These are phyloP conservation scores for Petrea volubilis DNA, from an alignment of 257 asterid genomes.

Conservation along the genomic window DNA sequence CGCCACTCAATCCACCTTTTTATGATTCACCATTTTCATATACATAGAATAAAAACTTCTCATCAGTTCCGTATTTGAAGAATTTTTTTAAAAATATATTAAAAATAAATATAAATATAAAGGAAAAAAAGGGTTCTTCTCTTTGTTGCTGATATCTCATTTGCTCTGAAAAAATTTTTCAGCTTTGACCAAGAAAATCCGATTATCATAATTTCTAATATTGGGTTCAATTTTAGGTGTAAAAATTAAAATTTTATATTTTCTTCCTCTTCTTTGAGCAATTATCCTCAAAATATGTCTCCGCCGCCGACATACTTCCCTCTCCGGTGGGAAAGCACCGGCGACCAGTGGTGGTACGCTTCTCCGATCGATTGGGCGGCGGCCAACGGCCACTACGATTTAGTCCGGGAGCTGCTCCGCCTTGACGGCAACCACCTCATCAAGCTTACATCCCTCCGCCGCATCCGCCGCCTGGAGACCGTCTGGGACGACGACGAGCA, in stretches of 20 bases:
- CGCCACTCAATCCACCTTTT: too few relatives aligned
- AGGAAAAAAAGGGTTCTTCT: background rate
- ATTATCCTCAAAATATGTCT: constrained; percentile 42
- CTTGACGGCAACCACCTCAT: constrained; percentile 90
- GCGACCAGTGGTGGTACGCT: constrained; percentile 99
- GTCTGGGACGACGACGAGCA: constrained; percentile 98
- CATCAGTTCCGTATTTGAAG: too few relatives aligned
- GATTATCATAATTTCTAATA: background rate
- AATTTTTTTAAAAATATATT: too few relatives aligned
- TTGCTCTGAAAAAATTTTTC: background rate
- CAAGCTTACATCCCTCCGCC: constrained; percentile 78
- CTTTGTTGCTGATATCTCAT: background rate
- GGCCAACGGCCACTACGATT: constrained; percentile 92
- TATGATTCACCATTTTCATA: background rate
- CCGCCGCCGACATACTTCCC: constrained; percentile 81
- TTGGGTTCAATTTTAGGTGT: background rate
- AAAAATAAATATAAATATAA: too few relatives aligned
- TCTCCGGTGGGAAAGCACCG: constrained; percentile 97
- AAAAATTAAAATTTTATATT: too few relatives aligned
- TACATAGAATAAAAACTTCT: background rate
- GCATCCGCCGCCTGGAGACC: constrained; percentile 91
- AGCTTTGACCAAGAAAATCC: constrained; percentile 16
- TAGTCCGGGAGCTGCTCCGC: constrained; percentile 87
- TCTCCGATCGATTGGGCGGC: constrained; percentile 98
- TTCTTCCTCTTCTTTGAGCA: background rate